These are phyloP conservation scores for Cladosporium sp. DNA, from an alignment of 2,329 filamentous ascomycete species.

Conservation along the genomic window DNA sequence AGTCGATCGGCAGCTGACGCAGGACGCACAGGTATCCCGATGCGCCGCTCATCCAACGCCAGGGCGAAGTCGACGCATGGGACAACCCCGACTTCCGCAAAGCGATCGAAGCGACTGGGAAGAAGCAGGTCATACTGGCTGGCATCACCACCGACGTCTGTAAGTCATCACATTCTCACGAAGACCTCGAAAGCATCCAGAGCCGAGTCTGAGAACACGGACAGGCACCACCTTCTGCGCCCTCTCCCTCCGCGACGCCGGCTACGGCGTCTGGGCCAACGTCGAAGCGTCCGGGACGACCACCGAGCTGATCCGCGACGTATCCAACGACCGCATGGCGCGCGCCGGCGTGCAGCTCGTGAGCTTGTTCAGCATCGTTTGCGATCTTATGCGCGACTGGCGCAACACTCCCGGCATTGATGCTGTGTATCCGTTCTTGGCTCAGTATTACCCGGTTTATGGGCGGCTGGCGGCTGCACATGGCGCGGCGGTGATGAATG, in stretches of 20 bases:
- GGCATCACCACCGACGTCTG: conserved; percentile 72
- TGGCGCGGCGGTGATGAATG: conserved; percentile 54
- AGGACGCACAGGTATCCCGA: conserved; percentile 51
- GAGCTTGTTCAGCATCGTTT: conserved; percentile 56
- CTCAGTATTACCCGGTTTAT: conserved; percentile 60
- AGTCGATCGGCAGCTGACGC: background rate
- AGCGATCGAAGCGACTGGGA: conserved; percentile 59
- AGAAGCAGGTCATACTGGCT: conserved; percentile 64
- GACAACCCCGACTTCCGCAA: conserved; percentile 63
- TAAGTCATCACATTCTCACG: conserved; percentile 23
- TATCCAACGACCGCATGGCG: conserved; percentile 62
- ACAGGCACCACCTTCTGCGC: conserved; percentile 64
- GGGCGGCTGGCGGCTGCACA: conserved; percentile 58
- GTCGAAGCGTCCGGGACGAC: conserved; percentile 65
- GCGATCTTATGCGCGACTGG: conserved; percentile 68
- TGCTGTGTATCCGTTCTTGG: conserved; percentile 58
- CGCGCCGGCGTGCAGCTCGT: conserved; percentile 60
- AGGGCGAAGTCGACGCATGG: conserved; percentile 72
- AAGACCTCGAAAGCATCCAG: background rate
- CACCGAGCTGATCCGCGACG: conserved; percentile 53
- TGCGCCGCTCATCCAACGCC: conserved; percentile 58
- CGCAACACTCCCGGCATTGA: conserved; percentile 45
- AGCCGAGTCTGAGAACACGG: background rate
- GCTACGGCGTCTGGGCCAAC: conserved; percentile 69
- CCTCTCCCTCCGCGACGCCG: conserved; percentile 62